Evolutionary conservation across 2,329 filamentous ascomycete species (phyloP), one percentile per base, ranked within the genome.

Genomic region (Colletotrichum shisoi): DNA sequence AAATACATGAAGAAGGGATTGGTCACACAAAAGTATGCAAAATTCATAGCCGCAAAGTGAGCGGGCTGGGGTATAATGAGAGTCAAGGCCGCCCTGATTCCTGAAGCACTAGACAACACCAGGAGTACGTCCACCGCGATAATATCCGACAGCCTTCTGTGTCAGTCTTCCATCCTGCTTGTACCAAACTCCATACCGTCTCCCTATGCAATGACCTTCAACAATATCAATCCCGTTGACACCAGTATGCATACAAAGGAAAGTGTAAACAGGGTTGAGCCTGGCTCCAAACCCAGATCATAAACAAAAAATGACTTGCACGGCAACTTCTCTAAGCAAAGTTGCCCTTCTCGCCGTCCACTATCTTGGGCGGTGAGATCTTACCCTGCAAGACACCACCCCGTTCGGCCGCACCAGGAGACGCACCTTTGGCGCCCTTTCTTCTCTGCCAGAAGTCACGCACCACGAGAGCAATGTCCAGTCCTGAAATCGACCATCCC

Each of bases 391-490:
- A 34, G 8, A 58, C 42, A 21, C 57, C 61, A 9, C 48, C 61
- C 27, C 66, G 31, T 24, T 62, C 66, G 2, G 19, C 52, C 1
- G 37, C 51, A 7, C 31, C 52, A 1, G 31, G 9, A 1, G 46
- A 31, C 8, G 21, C 8, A 3, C 8, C 12, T 3, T 40, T 31
- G 15, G 11, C 44, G 12, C 12, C 59, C 40, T 69, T 70, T 44
- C 54, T 64, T 7, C 57, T 61, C 58, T 12, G 54, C 31, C 37
- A 51, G 0, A 27, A 45, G 24, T 63, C 62, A n/a, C 62, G 51
- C 13, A 71, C 54, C 3, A 37, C 62, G 0, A 74, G 49, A 2
- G 69, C 45, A 5, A 71, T 57, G 5, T 76, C 74, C 19, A 73
- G 49, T 0, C 65, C 63, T 1, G 70, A 72, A 15, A 76, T 51